phyloP scores from a whole-genome alignment of 2,329 filamentous ascomycete genomes.

The Eutypa lata region DNA sequence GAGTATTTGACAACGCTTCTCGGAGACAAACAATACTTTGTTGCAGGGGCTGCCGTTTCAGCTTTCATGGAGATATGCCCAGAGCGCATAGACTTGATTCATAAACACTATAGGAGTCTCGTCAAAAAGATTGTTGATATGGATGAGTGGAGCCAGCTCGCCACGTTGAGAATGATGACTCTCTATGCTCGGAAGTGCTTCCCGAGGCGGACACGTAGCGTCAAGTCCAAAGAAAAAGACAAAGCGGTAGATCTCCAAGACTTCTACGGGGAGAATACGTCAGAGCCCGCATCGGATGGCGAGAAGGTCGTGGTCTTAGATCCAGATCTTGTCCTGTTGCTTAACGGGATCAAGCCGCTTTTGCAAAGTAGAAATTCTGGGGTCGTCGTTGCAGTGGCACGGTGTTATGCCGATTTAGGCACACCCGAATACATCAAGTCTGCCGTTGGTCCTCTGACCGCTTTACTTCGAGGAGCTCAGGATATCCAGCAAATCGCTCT shows the following conservation, averaged over 20 bases:
- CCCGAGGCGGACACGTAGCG: constrained; percentile 62
- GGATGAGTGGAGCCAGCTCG: constrained; percentile 97
- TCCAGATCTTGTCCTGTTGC: constrained; percentile 75
- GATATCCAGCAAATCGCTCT: constrained; percentile 89
- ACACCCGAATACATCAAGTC: constrained; percentile 71
- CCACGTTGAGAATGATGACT: constrained; percentile 77
- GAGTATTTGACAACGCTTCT: constrained; percentile 77
- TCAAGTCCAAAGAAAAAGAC: constrained; percentile 37
- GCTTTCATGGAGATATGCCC: constrained; percentile 90
- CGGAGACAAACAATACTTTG: constrained; percentile 91
- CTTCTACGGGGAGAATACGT: constrained; percentile 74
- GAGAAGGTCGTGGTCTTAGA: constrained; percentile 66
- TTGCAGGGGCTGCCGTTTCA: constrained; percentile 88
- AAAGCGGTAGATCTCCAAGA: constrained; percentile 53
- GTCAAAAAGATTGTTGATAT: constrained; percentile 94
- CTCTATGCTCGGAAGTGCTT: constrained; percentile 87
- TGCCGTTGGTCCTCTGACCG: constrained; percentile 80
- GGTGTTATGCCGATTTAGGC: constrained; percentile 82
- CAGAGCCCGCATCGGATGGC: constrained; percentile 39
- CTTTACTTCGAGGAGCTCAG: constrained; percentile 76
- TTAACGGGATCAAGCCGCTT: constrained; percentile 78
- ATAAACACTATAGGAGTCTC: constrained; percentile 81
- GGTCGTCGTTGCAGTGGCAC: constrained; percentile 82
- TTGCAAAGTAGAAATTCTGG: constrained; percentile 91
- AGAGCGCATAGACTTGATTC: constrained; percentile 81